Evolutionary conservation across 1,284 basidiomycete genomes (phyloP).

Genomic region (Heterobasidion irregulare): DNA sequence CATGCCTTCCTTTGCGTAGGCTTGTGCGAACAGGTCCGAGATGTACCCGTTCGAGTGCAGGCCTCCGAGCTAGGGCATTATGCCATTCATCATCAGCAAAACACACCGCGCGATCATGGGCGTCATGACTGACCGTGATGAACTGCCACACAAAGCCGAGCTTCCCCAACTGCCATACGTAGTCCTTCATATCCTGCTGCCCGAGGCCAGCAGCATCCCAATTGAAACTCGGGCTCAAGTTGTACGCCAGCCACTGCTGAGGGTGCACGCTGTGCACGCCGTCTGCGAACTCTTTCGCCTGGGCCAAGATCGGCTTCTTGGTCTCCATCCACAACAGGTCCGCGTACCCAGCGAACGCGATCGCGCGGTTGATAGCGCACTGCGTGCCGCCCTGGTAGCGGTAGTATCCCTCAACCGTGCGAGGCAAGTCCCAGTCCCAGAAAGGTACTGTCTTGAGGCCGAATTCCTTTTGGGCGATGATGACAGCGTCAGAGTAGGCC

Average conservation of each 20-base stretch:
- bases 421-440: slow-evolving; percentile 94
- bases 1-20: slow-evolving; percentile 89
- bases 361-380: slow-evolving; percentile 88
- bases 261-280: slow-evolving; percentile 80
- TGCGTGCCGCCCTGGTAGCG: slow-evolving; percentile 95
- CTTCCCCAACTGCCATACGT: slow-evolving; percentile 90
- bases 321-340: slow-evolving; percentile 98
- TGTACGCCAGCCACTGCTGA: slow-evolving; percentile 92
- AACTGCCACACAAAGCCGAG: slow-evolving; percentile 97
- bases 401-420: slow-evolving; percentile 95
- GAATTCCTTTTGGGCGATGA: slow-evolving; percentile 75
- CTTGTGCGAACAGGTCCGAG: slow-evolving; percentile 85
- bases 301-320: slow-evolving; percentile 89
- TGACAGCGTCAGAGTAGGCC: slow-evolving; percentile 65
- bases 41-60: slow-evolving; percentile 98
- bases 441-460: slow-evolving; percentile 65
- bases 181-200: slow-evolving; percentile 81
- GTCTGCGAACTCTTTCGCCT: slow-evolving; percentile 89
- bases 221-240: slow-evolving; percentile 89
- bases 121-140: slow-evolving; percentile 69
- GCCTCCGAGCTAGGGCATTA: slow-evolving; percentile 69
- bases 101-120: neutral
- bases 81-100: neutral
- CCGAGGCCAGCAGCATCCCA: slow-evolving; percentile 89
- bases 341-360: slow-evolving; percentile 91